Evolutionary conservation across 805 yeast species (phyloP), one percentile per base, ranked within the genome.

Genomic region (Tetrapisispora taiwanensis): DNA sequence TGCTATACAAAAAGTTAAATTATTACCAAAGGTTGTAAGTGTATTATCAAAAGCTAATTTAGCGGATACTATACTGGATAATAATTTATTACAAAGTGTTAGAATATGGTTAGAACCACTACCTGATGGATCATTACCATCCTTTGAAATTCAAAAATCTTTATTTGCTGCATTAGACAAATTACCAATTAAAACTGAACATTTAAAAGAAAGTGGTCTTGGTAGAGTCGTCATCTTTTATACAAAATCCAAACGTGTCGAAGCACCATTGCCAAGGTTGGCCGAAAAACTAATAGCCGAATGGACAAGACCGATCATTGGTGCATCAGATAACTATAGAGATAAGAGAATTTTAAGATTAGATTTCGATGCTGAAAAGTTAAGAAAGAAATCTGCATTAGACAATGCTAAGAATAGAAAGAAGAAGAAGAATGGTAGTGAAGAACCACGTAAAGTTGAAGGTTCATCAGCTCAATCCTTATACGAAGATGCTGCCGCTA

Each of bases 241-340:
- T 66, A 96, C 90, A 59, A 77, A 88, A 58, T 80, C 92, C 28
- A 84, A 83, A 59, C 77, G 90, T 56, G 95, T 95, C 14, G 97
- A 94, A 64, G 83, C 87, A 30, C 71, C 75, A 36, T 75, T 92
- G 59, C 88, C 90, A 62, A 80, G 94, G 60, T 73, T 81, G 33
- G 97, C 95, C 6, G 97, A 92, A 59, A 79, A 79, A 59, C 70
- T 92, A 48, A 83, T 92, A 52, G 95, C 95, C 22, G 95, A 88
- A 62, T 92, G 99, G 99, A 90, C 97, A 8, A 78, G 98, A 66
- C 98, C 98, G 37, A 87, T 92, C 49, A 85, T 92, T 74, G 95
- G 95, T 53, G 82, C 95, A 48, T 82, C 94, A 3, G 97, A 90
- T 65, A 87, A 89, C 55, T 90, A 89, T 70, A 80, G 92, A 63